A percentile compares a stretch with the other conserved stretches of the same genome.
Evolutionary conservation across 1,139 yeast genomes (phyloP).

Genomic region (Blastobotrys aristatus): DNA sequence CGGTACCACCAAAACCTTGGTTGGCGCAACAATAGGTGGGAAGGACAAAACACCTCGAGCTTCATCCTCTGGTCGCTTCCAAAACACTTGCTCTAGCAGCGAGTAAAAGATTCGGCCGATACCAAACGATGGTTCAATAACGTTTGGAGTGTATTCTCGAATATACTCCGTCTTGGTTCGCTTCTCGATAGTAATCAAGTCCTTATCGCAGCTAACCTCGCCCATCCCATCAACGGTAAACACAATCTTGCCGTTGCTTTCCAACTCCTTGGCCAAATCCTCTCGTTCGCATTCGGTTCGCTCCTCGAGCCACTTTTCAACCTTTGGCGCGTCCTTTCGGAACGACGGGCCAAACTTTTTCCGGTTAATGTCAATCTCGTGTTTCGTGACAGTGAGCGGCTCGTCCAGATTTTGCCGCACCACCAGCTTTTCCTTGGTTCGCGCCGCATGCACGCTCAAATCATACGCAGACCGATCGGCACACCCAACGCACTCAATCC

Average conservation of each 20-base stretch:
- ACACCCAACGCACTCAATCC: slow-evolving; percentile 99
- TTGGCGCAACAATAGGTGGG: slow-evolving; percentile 96
- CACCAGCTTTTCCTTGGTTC: slow-evolving; percentile 89
- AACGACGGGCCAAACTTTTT: slow-evolving; percentile 97
- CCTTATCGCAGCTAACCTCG: slow-evolving; percentile 63
- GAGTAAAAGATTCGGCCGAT: slow-evolving; percentile 96
- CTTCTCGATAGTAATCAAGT: slow-evolving; percentile 70
- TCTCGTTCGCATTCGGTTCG: slow-evolving; percentile 87
- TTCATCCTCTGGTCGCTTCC: slow-evolving; percentile 89
- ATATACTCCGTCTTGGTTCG: slow-evolving; percentile 80
- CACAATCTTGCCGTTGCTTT: slow-evolving; percentile 56
- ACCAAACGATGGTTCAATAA: slow-evolving; percentile 99
- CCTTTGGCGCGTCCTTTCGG: slow-evolving; percentile 93
- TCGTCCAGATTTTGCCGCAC: slow-evolving; percentile 85
- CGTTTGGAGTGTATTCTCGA: slow-evolving; percentile 95
- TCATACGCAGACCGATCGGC: slow-evolving; percentile 99
- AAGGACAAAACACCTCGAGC: slow-evolving; percentile 90
- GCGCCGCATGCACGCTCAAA: slow-evolving; percentile 88
- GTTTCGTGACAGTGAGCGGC: slow-evolving; percentile 77
- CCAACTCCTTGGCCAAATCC: slow-evolving; percentile 65
- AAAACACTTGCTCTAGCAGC: slow-evolving; percentile 88
- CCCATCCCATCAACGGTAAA: slow-evolving; percentile 58
- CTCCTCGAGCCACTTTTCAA: slow-evolving; percentile 69
- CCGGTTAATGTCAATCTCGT: slow-evolving; percentile 81
- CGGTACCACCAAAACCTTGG: slow-evolving; percentile 94